Conservation (phyloP, 2,329 filamentous ascomycete genomes). For the Pseudopithomyces chartarum region DNA sequence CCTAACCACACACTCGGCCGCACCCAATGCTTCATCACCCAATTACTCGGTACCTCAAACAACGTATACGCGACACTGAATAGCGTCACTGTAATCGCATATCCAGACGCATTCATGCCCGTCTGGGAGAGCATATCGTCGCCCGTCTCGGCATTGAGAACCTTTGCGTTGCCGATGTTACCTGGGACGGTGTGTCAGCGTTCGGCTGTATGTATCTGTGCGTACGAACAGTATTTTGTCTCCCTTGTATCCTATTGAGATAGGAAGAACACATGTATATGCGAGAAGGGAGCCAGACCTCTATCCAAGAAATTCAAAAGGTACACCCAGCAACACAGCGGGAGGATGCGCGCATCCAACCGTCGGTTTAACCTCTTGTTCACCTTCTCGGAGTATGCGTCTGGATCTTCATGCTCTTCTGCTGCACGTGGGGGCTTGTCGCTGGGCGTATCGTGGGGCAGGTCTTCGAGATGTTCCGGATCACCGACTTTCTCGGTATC, state of each 20-base stretch:
- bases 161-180: slow-evolving; percentile 46
- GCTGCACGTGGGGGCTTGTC: too few species aligned
- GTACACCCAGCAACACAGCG: slow-evolving; percentile 28
- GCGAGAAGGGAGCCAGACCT: slow-evolving; percentile 7
- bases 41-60: slow-evolving; percentile 59
- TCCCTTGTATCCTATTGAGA: too few species aligned
- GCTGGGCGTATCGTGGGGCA: too few species aligned
- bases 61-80: slow-evolving; percentile 39
- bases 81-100: slow-evolving; percentile 40
- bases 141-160: slow-evolving; percentile 44
- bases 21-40: slow-evolving; percentile 59
- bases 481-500: too few species aligned
- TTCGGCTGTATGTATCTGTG: background rate
- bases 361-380: slow-evolving; percentile 10
- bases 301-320: slow-evolving; percentile 40
- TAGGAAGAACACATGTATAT: background rate
- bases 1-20: slow-evolving; percentile 47
- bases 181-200: background rate
- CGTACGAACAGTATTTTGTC: too few species aligned
- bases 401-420: background rate
- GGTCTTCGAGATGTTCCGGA: too few species aligned
- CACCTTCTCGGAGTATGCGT: slow-evolving; percentile 6
- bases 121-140: slow-evolving; percentile 46
- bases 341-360: slow-evolving; percentile 15
- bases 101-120: slow-evolving; percentile 36